phyloP scores from a whole-genome alignment of 768 basidiomycete genomes.

The Rhodosporidiobolus odoratus region DNA sequence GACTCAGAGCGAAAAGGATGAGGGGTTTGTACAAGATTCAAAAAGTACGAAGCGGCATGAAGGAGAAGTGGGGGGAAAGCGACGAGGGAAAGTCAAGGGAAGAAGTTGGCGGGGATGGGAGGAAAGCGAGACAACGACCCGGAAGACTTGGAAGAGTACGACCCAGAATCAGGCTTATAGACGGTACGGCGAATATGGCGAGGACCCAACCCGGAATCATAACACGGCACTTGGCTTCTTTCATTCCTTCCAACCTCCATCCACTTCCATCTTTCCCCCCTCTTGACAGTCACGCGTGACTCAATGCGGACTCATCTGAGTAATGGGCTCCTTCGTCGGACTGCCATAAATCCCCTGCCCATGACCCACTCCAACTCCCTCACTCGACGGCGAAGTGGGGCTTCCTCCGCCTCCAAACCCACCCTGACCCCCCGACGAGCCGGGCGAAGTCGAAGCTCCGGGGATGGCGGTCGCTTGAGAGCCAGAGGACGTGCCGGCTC shows the following conservation, averaged over 20 bases:
- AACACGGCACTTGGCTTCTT: not conserved
- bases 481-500: not conserved
- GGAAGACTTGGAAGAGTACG: not conserved
- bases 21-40: not conserved
- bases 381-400: not conserved
- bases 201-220: not conserved
- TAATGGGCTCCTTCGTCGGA: conserved; percentile 22
- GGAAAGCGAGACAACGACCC: not conserved
- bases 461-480: conserved; percentile 4
- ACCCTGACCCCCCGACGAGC: not conserved
- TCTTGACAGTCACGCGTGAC: no score
- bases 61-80: not conserved
- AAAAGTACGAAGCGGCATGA: not conserved
- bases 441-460: conserved; percentile 15
- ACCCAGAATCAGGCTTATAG: not conserved
- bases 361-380: conserved; percentile 7
- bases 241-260: not conserved
- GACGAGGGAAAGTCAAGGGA: not conserved
- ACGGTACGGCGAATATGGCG: not conserved
- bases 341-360: conserved; percentile 5
- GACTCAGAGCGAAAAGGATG: not conserved
- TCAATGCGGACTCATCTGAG: conserved; percentile 15
- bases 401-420: conserved; percentile 8
- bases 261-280: no score
- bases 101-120: not conserved